phyloP scores from a whole-genome alignment of 2,329 filamentous ascomycete genomes.

The Sporothrix brunneoviolacea region DNA sequence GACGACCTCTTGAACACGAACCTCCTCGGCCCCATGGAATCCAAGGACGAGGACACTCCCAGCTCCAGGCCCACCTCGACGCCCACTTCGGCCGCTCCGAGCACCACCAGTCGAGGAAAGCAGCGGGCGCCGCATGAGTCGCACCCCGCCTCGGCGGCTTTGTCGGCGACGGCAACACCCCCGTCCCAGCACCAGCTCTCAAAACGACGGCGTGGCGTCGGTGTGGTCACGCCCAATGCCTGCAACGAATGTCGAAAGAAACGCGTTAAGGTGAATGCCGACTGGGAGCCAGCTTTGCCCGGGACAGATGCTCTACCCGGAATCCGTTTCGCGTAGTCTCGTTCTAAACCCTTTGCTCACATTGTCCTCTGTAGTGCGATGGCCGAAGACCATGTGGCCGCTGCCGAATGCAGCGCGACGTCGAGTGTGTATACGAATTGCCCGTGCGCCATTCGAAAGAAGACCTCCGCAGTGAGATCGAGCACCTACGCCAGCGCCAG shows the following conservation, averaged over 20 bases:
- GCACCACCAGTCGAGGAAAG: neutral
- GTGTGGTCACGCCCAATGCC: conserved; percentile 53
- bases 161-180: neutral
- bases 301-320: too few species aligned
- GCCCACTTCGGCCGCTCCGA: neutral
- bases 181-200: conserved; percentile 4
- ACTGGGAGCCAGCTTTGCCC: too few species aligned
- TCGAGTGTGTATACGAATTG: conserved; percentile 55
- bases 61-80: too few species aligned
- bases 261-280: conserved; percentile 56
- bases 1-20: neutral
- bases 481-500: conserved; percentile 47
- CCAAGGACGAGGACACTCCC: conserved; percentile 3
- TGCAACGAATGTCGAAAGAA: conserved; percentile 58
- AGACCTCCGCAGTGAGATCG: conserved; percentile 53
- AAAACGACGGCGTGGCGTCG: conserved; percentile 48
- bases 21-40: neutral
- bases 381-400: conserved; percentile 49
- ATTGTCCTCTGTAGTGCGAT: conserved; percentile 43
- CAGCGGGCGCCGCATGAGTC: conserved; percentile 5
- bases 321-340: too few species aligned
- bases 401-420: conserved; percentile 47
- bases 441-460: conserved; percentile 60
- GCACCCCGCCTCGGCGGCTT: neutral
- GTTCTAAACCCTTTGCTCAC: neutral